Conservation (phyloP, 1,139 yeast genomes). For the Suhomyces maxii region DNA sequence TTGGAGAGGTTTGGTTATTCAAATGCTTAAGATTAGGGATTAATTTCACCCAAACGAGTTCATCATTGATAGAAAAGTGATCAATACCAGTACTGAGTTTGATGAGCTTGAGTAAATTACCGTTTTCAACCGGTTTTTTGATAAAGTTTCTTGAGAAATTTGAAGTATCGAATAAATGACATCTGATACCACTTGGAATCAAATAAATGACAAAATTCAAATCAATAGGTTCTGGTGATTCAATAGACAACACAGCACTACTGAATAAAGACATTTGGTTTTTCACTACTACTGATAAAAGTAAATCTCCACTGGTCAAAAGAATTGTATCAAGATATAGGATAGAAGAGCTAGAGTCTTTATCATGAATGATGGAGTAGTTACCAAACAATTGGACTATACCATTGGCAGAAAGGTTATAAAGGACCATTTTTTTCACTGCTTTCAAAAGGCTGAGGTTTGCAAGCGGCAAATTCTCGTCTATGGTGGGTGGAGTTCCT, state of each 20-base stretch:
- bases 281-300: slow-evolving; percentile 30
- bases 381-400: slow-evolving; percentile 55
- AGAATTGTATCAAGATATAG: slow-evolving; percentile 58
- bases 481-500: slow-evolving; percentile 10
- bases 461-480: slow-evolving; percentile 43
- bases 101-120: slow-evolving; percentile 48
- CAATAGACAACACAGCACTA: slow-evolving; percentile 21
- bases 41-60: slow-evolving; percentile 59
- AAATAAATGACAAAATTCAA: slow-evolving; percentile 53
- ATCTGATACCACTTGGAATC: slow-evolving; percentile 76
- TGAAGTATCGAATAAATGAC: slow-evolving; percentile 53
- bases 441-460: slow-evolving; percentile 62
- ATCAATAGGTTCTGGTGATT: slow-evolving; percentile 11
- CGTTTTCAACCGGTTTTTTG: slow-evolving; percentile 17
- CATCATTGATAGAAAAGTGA: slow-evolving; percentile 12
- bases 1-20: slow-evolving; percentile 66
- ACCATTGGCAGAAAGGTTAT: slow-evolving; percentile 42
- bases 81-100: slow-evolving; percentile 57
- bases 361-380: slow-evolving; percentile 36
- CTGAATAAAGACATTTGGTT: slow-evolving; percentile 33
- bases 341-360: slow-evolving; percentile 23
- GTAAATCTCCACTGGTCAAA: slow-evolving; percentile 52
- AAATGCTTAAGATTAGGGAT: slow-evolving; percentile 68
- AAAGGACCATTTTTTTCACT: slow-evolving; percentile 53
- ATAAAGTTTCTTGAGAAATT: slow-evolving; percentile 50